phyloP scores from a whole-genome alignment of 257 asterid genomes.

The Datura wrightii region DNA sequence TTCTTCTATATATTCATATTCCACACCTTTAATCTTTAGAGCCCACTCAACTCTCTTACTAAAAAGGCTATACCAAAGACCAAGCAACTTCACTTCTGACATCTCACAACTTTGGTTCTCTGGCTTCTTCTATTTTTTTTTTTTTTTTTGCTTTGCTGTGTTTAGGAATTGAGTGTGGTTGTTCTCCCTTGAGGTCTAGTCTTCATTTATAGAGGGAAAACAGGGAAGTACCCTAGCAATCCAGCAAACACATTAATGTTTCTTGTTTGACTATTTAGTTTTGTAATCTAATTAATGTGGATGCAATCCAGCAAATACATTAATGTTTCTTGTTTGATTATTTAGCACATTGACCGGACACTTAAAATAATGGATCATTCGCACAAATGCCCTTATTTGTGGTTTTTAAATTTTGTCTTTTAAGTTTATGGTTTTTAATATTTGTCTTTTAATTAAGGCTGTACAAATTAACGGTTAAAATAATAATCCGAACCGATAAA shows the following conservation, averaged over 20 bases:
- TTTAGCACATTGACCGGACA: not conserved
- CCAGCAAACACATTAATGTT: not conserved
- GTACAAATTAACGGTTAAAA: too few species aligned
- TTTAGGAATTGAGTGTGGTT: not conserved
- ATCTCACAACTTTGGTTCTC: not conserved
- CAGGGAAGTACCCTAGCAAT: not conserved
- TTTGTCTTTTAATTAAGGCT: too few species aligned
- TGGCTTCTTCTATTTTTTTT: not conserved
- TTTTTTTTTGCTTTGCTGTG: not conserved
- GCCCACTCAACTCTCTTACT: constrained; percentile 1
- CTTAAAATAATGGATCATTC: not conserved
- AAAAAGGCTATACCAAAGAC: not conserved
- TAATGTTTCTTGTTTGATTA: not conserved
- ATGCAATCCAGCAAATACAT: not conserved
- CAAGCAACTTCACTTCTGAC: not conserved
- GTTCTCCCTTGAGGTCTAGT: not conserved
- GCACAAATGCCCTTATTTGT: too few species aligned
- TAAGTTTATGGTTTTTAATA: too few species aligned
- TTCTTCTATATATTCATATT: not conserved
- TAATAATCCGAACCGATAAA: too few species aligned
- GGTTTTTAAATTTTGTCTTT: too few species aligned
- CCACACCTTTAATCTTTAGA: rapidly evolving
- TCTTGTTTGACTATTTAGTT: not conserved
- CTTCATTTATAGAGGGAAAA: not conserved
- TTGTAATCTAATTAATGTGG: not conserved